Evolutionary conservation across 768 basidiomycete genomes (phyloP), one percentile per base, ranked within the genome.

Genomic region (Phanerochaete sordida): DNA sequence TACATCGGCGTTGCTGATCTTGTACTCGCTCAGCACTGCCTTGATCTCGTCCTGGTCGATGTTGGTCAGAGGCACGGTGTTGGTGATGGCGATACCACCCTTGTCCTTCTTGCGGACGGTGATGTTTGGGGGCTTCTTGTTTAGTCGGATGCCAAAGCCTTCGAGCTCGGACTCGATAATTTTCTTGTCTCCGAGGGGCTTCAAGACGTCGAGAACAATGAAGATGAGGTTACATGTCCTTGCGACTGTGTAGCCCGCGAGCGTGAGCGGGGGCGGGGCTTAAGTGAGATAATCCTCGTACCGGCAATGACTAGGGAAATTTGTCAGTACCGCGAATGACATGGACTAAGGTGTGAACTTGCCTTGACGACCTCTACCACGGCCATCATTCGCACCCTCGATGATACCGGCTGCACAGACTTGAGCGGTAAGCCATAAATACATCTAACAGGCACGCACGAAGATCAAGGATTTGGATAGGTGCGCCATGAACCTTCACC

Each of bases 221-320:
- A 98, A 98, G 62, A 99, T 98, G 35, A 98, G 86, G 73, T 98
- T 93, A 73, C 97, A 98, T 43, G 97, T 98, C 61, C 97, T 87
- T 8, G 97, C 96, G 65, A 99, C 97, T 93, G 75, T 57, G 55
- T 21, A 47, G 45, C 7, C 19, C 4, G 39, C 39, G 19, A 16
- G n/a, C n/a, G n/a, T n/a, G n/a, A n/a, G n/a, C n/a, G n/a, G n/a
- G n/a, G n/a, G n/a, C n/a, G n/a, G n/a, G n/a, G n/a, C n/a, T n/a
- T n/a, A n/a, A n/a, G n/a, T n/a, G n/a, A n/a, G n/a, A n/a, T n/a
- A n/a, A n/a, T n/a, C n/a, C n/a, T n/a, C 83, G 65, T 81, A 91
- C 89, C 90, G 58, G 91, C 91, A 68, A 90, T 91, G 55, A 91
- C 88, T 90, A 57, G 19, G 67, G 69, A 45, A 73, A 63, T 55